Evolutionary conservation across 2,329 filamentous ascomycete genomes (phyloP).

Genomic region (Lecanosticta acicola): DNA sequence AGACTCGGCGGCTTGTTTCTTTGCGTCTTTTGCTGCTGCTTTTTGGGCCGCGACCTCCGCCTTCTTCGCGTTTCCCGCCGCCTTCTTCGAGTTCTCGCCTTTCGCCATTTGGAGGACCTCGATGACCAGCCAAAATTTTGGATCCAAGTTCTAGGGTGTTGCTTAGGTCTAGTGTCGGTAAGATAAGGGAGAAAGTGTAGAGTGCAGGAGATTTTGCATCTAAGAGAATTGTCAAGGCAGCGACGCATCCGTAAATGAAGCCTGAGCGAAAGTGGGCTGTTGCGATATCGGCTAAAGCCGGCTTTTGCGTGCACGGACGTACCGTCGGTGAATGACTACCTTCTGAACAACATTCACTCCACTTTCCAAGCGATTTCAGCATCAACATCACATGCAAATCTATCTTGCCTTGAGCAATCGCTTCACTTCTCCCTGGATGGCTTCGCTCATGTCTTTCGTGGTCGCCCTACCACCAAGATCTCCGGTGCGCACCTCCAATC

Average conservation of each 20-base stretch:
- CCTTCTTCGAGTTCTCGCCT: constrained; percentile 81
- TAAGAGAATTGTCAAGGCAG: constrained; percentile 3
- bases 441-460: constrained; percentile 42
- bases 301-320: background rate
- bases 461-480: constrained; percentile 49
- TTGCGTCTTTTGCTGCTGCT: constrained; percentile 62
- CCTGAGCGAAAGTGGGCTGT: constrained; percentile 5
- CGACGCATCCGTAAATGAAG: constrained; percentile 8
- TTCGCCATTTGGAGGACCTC: constrained; percentile 14
- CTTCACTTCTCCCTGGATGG: constrained; percentile 29
- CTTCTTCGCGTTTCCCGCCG: constrained; percentile 82
- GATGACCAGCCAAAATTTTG: background rate
- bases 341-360: too few species aligned
- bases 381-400: too few species aligned
- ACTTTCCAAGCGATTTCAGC: too few species aligned
- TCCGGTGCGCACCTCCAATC: constrained; percentile 47
- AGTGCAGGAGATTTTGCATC: background rate
- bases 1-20: constrained; percentile 62
- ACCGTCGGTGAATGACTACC: background rate
- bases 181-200: background rate
- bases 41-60: constrained; percentile 80
- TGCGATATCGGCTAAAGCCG: constrained; percentile 1
- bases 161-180: background rate
- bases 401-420: constrained; percentile 19
- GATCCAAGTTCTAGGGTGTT: background rate